Base-by-base conservation (phyloP, 2,329 filamentous ascomycete genomes). In the Pseudogymnoascus sp. region DNA sequence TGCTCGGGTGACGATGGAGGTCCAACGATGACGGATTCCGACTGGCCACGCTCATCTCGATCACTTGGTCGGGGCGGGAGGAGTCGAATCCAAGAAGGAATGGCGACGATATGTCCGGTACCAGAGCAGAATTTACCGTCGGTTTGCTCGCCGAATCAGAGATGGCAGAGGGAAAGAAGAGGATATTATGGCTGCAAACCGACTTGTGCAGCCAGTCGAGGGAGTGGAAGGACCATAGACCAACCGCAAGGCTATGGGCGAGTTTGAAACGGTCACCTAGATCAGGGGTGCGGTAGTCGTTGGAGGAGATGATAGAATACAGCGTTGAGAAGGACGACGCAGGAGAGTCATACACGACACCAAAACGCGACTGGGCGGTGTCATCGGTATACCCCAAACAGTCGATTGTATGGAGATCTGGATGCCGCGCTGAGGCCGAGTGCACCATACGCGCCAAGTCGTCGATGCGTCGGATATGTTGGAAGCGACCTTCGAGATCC, bases 181-280 rank as follows among this genome's bases (percentile, higher is more conserved):
- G 69, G 31, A 78, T 72, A 61, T 77, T 77, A 8, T 65, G 60
- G 62, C 72, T 74, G 61, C 72, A 74, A 8, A 78, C 68, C 1
- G 74, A 74, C 65, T 78, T 78, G 67, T 78, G 80, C 41, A 83
- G 74, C 80, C 80, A 82, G 69, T 81, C 80, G 38, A 82, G 76
- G 0, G 78, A 79, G 67, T 82, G 80, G n/a, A 82, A 75, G 14
- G 78, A 78, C 74, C 77, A 79, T 8, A 80, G 69, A 1, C 78
- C 76, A 16, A 79, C 72, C 29, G 76, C 75, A 19, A 81, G 73
- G 2, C 72, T 77, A 26, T 73, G 69, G 2, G 78, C 78, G 1
- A 80, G 74, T 19, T 66, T 69, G 49, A 80, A 73, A 14, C 77
- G 73, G 62, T 76, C 75, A 61, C 76, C 72, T n/a, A 80, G 74